Base-by-base conservation (phyloP, 768 basidiomycete genomes). In the Podaxis sp. region DNA sequence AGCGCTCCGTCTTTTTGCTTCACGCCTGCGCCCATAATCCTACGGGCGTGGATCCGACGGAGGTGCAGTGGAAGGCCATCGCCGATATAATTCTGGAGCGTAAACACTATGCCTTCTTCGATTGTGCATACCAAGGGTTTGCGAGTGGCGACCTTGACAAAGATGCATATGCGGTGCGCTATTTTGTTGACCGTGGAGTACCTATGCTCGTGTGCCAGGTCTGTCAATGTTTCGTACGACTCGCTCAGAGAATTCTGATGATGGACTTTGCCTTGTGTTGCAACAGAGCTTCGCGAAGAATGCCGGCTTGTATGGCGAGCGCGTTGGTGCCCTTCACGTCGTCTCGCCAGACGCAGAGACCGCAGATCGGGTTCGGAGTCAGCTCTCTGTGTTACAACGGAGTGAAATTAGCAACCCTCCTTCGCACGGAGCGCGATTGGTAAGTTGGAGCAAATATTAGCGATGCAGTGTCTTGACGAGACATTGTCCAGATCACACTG, bases 21-120 rank as follows among this genome's bases (percentile, higher is more conserved):
- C 95, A 98, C 69, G 92, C 89, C 7, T 97, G 95, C 71, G 95
- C 95, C 42, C 95, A 98, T 74, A 98, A 98, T 71, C 95, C 95
- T 6, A 98, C 96, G 1, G 95, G 95, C 2, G 92, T 96, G 28
- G 95, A 98, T 73, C 95, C 95, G 5, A 94, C 93, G 36, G 72
- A 71, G 50, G 93, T 90, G 65, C 90, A 98, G 72, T 98, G 95
- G 95, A 76, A 81, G 62, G 72, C 77, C 60, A 82, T 98, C 66
- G 90, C 90, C 40, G 81, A 88, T 38, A 74, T 87, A 57, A 83
- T 97, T 71, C 70, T 89, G 32, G 74, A 77, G 50, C 89, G 87
- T 74, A 79, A 82, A 13, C 95, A 95, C 72, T 96, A 86, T 69
- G 88, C 89, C 35, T 95, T 96, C 76, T 93, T 98, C 71, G 95